Evolutionary conservation across 2,329 filamentous ascomycete species (phyloP), one percentile per base, ranked within the genome.

Genomic region (Colletotrichum sp.): DNA sequence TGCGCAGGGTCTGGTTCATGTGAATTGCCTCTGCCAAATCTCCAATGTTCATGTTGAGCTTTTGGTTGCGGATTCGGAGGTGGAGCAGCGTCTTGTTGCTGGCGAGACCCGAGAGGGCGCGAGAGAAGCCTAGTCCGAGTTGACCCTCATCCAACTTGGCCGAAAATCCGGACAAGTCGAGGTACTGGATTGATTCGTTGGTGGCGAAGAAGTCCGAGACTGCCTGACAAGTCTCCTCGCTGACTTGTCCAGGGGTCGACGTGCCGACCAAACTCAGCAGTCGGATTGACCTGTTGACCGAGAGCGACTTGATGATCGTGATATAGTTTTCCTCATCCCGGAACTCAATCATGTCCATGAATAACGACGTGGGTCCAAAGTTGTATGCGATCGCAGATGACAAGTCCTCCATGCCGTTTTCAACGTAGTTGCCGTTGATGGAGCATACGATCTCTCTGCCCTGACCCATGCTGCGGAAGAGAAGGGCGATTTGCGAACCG

Each of bases 321-420:
- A 90, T 85, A 78, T 90, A 92, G 79, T 86, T 90, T 12, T 80
- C 80, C 79, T 91, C 90, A 52, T 87, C 82, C 24, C 84, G 83
- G 78, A 92, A 91, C 76, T 91, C 89, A n/a, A 91, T 83, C 89
- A 92, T 91, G 77, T 91, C 88, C 76, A 91, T 81, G 77, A 89
- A 88, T 26, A 92, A 82, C 28, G 86, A 87, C 76, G 85, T 87
- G 1, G 89, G 89, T 2, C 88, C 88, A 76, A 87, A 86, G 16
- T 87, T 87, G 68, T 84, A 82, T 1, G 85, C 82, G 30, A 92
- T 86, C 9, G 88, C 86, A 24, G 85, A 83, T 26, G 88, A 88
- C 71, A 91, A 82, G 67, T 89, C 85, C 21, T 87, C 88, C 34
- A 91, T 87, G 3, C 87, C 89, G 13, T 86, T 83, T 73, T 92